Evolutionary conservation across 495 filamentous ascomycete genomes (phyloP), one percentile per base, ranked within the genome.

Genomic region (Friedmanniomyces simplex): DNA sequence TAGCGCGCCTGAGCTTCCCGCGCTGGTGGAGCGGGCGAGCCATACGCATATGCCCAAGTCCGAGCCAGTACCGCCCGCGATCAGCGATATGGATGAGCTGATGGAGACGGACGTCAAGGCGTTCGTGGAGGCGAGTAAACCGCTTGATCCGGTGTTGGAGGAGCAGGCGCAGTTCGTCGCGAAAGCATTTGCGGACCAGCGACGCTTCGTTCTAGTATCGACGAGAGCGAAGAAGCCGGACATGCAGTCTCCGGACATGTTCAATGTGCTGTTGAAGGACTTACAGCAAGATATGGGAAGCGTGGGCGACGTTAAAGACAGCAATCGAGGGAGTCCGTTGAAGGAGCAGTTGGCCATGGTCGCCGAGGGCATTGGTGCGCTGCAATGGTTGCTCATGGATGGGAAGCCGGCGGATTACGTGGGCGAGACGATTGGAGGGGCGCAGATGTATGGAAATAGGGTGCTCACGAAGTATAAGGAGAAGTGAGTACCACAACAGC

Each of bases 191-290:
- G 75, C 81, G 46, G 88, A 86, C 57, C 84, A 94, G 72, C 84
- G 91, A 54, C 88, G 83, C 65, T 93, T 95, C 71, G 78, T 98
- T 46, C 78, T 90, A 55, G 82, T 96, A 62, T 82, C 90, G 1
- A 93, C 86, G 24, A 93, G 90, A 71, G 85, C 94, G 11, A 95
- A 87, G 77, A 96, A 95, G 71, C 94, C 91, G 25, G 85, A 88
- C 52, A 77, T 82, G 42, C 77, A 78, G 21, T 81, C 82, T 12
- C 74, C 82, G 10, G 74, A 79, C 3, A 42, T 53, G 0, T 80
- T 76, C 63, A 82, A 85, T 77, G 82, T 90, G 49, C 79, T 91
- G 48, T 76, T 95, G 60, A 87, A 88, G 52, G 88, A 88, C 54
- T 82, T 96, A 60, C 87, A 91, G 68, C 79, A 81, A 60, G 82